phyloP scores from a whole-genome alignment of 208 protist genomes.

The Leishmania major region DNA sequence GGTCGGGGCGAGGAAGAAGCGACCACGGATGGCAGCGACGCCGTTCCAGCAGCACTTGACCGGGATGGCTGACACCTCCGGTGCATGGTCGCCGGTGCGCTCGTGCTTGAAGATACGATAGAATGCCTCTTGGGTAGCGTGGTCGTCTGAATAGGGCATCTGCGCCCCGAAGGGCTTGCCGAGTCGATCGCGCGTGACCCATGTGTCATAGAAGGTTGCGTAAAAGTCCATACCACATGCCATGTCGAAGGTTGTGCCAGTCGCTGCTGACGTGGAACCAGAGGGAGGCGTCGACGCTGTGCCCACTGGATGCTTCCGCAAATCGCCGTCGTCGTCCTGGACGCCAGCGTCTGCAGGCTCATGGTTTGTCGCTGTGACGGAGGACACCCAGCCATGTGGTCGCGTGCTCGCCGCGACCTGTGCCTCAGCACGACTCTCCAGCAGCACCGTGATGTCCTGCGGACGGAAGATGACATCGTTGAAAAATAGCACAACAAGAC shows the following conservation, averaged over 20 bases:
- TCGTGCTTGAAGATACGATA: slow-evolving; percentile 29
- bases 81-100: not conserved
- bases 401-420: slow-evolving; percentile 12
- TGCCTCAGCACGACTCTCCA: slow-evolving; percentile 57
- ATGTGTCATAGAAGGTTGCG: slow-evolving; percentile 75
- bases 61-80: slow-evolving; percentile 29
- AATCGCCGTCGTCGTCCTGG: not conserved
- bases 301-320: not conserved
- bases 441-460: slow-evolving; percentile 55
- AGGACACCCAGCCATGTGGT: slow-evolving; percentile 34
- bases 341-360: not conserved
- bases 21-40: slow-evolving; percentile 65
- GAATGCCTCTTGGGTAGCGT: slow-evolving; percentile 43
- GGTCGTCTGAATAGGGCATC: slow-evolving; percentile 63
- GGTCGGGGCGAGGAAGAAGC: slow-evolving; percentile 46
- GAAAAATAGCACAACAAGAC: slow-evolving; percentile 75
- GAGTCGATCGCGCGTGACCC: slow-evolving; percentile 56
- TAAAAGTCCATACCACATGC: slow-evolving; percentile 90
- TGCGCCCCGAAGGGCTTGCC: slow-evolving; percentile 38
- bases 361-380: not conserved
- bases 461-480: slow-evolving; percentile 83
- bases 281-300: not conserved
- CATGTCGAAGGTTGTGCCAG: slow-evolving; percentile 66
- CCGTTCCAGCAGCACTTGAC: slow-evolving; percentile 90
- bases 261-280: not conserved